A percentile compares a stretch with the other conserved stretches of the same genome.
These are phyloP conservation scores for Medicago truncatula DNA, from an alignment of 306 rosid species.

Conservation along the genomic window MtrunA17r5.0-ANR NC_053049.1:38920501-38921000, in stretches of 20 bases:
- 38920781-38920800: conserved; percentile 14
- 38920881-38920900: not conserved
- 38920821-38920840: not conserved
- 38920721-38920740: no score
- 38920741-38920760: conserved; percentile 2
- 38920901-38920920: not conserved
- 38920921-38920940: not conserved
- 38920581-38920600: conserved; percentile 81
- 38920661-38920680: not conserved
- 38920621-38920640: conserved; percentile 85
- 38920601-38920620: conserved; percentile 92
- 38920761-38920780: conserved; percentile 7
- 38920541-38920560: conserved; percentile 18
- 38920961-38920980: not conserved
- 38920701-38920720: not conserved
- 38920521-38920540: not conserved
- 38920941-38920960: not conserved
- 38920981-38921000: not conserved
- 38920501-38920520: conserved; percentile 6
- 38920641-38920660: conserved; percentile 75
- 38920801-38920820: conserved; percentile 23
- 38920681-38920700: not conserved
- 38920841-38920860: no score
- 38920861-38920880: not conserved
- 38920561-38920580: conserved; percentile 2